Percentiles rank a stretch among this genome's conserved stretches.
These are phyloP conservation scores for Aspergillus sclerotialis DNA, from an alignment of 2,329 filamentous ascomycete species.

Conservation along the genomic window DNA sequence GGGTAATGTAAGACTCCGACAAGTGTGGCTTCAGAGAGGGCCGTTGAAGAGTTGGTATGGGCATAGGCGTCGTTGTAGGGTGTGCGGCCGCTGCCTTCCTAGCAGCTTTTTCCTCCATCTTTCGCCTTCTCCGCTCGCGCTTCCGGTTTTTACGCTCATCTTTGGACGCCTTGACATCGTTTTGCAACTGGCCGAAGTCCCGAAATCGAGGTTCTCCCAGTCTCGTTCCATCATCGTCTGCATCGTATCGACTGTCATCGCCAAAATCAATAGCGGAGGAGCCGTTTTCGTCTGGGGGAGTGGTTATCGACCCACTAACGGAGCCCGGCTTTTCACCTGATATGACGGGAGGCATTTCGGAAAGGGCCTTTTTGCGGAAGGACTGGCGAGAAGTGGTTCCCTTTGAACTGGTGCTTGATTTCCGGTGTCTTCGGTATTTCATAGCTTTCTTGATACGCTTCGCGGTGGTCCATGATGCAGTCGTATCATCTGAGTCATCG, in stretches of 20 bases:
- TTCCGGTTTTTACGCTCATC: constrained; percentile 10
- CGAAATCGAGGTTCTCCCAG: constrained; percentile 18
- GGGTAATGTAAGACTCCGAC: constrained; percentile 5
- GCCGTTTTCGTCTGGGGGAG: constrained; percentile 12
- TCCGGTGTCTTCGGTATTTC: constrained; percentile 62
- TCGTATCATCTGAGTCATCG: constrained; percentile 60
- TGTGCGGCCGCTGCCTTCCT: constrained; percentile 2
- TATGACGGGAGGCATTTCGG: constrained; percentile 7
- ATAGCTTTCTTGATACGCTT: constrained; percentile 72
- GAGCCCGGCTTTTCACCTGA: constrained; percentile 14
- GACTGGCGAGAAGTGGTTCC: constrained; percentile 27
- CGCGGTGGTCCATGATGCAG: constrained; percentile 63
- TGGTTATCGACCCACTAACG: constrained; percentile 15
- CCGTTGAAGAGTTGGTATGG: not conserved
- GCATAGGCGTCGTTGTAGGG: not conserved
- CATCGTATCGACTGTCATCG: constrained; percentile 23
- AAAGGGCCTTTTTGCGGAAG: constrained; percentile 15
- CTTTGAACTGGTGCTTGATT: constrained; percentile 66
- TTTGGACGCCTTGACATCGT: constrained; percentile 9
- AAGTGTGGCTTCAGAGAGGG: constrained; percentile 11
- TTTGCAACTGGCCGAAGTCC: constrained; percentile 20
- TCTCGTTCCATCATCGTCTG: constrained; percentile 16
- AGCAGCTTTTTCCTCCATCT: constrained; percentile 9
- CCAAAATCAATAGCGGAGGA: constrained; percentile 18
- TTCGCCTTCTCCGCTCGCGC: constrained; percentile 17